Percentiles rank a stretch among this genome's conserved stretches.
phyloP scores from a whole-genome alignment of 2,329 filamentous ascomycete species.

The Fusarium solani-melongenae region DNA sequence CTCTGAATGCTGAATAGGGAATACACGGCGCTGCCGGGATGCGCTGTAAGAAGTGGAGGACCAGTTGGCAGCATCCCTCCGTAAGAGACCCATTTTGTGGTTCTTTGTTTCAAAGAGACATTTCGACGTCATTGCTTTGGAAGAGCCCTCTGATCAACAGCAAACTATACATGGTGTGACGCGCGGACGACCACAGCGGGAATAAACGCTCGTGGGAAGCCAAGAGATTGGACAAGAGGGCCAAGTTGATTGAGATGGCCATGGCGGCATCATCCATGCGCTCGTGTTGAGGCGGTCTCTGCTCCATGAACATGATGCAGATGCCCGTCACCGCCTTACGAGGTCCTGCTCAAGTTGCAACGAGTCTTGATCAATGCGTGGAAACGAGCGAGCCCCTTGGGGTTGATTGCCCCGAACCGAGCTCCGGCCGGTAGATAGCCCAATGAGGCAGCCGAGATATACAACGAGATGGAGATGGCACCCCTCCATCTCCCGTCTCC shows the following conservation, averaged over 20 bases:
- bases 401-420: slow-evolving; percentile 6
- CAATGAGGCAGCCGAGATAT: slow-evolving; percentile 25
- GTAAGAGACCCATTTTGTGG: slow-evolving; percentile 34
- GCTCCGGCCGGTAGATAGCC: background rate
- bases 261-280: slow-evolving; percentile 28
- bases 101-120: slow-evolving; percentile 35
- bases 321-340: slow-evolving; percentile 22
- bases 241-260: slow-evolving; percentile 17
- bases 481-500: background rate
- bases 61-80: slow-evolving; percentile 4
- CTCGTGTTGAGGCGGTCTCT: slow-evolving; percentile 25
- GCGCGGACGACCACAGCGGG: slow-evolving; percentile 30
- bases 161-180: slow-evolving; percentile 36
- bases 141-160: slow-evolving; percentile 33
- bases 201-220: slow-evolving; percentile 31
- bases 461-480: background rate
- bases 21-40: background rate
- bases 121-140: slow-evolving; percentile 37
- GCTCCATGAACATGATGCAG: background rate
- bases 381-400: background rate
- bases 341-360: background rate
- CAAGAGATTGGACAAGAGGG: slow-evolving; percentile 34
- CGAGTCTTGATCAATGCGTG: slow-evolving; percentile 10
- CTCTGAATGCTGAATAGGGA: background rate
- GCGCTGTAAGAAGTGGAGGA: slow-evolving; percentile 17